phyloP scores from a whole-genome alignment of 1,284 basidiomycete species.

The Boletellus deceptivus region DNA sequence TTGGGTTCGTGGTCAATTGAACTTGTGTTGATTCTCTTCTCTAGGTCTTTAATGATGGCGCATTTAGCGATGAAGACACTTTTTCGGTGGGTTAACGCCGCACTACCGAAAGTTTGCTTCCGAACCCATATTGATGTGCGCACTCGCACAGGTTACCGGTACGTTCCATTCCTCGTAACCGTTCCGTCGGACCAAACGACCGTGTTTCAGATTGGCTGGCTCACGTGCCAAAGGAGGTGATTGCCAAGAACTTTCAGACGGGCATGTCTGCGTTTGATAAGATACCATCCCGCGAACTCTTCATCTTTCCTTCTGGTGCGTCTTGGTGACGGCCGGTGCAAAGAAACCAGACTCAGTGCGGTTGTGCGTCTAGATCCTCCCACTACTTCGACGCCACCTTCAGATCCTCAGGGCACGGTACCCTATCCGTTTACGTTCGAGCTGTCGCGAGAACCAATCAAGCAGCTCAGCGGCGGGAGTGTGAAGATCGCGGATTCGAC shows the following conservation, averaged over 20 bases:
- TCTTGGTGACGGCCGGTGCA: conserved; percentile 8
- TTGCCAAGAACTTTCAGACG: conserved; percentile 51
- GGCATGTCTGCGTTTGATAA: conserved; percentile 41
- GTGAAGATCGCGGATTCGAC: conserved; percentile 59
- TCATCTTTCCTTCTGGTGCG: conserved; percentile 50
- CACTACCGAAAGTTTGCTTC: neutral
- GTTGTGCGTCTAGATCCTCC: conserved; percentile 37
- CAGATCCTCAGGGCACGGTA: conserved; percentile 51
- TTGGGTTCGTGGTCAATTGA: neutral
- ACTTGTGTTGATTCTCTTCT: neutral
- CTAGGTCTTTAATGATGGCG: conserved; percentile 48
- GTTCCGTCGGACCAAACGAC: neutral
- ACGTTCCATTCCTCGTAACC: conserved; percentile 5
- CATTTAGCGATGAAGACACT: conserved; percentile 52
- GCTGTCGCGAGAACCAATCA: conserved; percentile 44
- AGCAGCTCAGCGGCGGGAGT: conserved; percentile 55
- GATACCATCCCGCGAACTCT: conserved; percentile 47
- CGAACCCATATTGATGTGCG: too few relatives aligned
- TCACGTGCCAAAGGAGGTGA: conserved; percentile 47
- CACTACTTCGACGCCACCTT: conserved; percentile 44
- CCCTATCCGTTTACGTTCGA: conserved; percentile 52
- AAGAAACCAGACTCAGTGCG: neutral
- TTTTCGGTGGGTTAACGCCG: conserved; percentile 38
- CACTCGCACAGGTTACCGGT: conserved; percentile 8
- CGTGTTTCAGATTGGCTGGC: conserved; percentile 44